These are phyloP conservation scores for Salix viminalis DNA, from an alignment of 345 rosid species.

Conservation along the genomic window DNA sequence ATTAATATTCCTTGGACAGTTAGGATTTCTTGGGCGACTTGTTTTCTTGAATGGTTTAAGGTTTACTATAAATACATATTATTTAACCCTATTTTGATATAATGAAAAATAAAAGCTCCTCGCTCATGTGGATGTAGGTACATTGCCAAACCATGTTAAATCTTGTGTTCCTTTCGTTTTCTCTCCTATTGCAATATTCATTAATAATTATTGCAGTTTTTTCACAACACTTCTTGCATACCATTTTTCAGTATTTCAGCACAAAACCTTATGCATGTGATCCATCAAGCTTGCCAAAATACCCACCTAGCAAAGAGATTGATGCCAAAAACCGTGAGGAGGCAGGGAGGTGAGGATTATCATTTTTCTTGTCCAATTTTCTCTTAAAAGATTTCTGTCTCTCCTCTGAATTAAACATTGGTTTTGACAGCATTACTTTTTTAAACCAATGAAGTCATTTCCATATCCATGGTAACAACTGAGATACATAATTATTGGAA, in stretches of 20 bases:
- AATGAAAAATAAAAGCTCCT: too few relatives aligned
- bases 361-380: not conserved
- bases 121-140: too few relatives aligned
- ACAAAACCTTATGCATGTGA: constrained; percentile 86
- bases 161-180: too few relatives aligned
- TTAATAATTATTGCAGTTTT: too few relatives aligned
- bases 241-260: constrained; percentile 65
- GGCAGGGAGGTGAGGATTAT: constrained; percentile 51
- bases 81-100: too few relatives aligned
- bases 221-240: not conserved
- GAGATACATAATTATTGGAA: not conserved
- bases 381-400: not conserved
- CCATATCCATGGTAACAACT: not conserved
- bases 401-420: not conserved
- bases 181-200: too few relatives aligned
- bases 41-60: too few relatives aligned
- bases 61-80: too few relatives aligned
- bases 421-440: not conserved
- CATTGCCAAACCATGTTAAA: too few relatives aligned
- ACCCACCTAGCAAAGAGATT: constrained; percentile 92
- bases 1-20: too few relatives aligned
- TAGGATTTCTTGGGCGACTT: too few relatives aligned
- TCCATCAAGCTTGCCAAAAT: constrained; percentile 83
- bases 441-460: not conserved
- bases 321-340: constrained; percentile 84